A percentile compares a stretch with the other conserved stretches of the same genome.
These are phyloP conservation scores for Climacium dendroides DNA, from an alignment of 225 moss, liverwort and hornwort species.

Conservation along the genomic window DNA sequence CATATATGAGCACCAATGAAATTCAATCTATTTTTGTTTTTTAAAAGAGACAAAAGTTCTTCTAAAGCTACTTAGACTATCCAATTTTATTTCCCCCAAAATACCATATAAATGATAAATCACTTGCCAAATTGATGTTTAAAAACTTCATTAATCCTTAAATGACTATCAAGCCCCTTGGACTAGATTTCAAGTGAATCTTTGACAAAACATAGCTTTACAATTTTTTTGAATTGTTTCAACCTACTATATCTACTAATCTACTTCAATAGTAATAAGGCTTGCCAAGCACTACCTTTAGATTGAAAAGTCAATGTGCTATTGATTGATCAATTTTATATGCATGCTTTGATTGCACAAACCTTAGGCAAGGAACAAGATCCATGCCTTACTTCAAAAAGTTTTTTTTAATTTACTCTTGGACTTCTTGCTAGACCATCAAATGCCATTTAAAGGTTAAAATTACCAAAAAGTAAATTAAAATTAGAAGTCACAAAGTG, in stretches of 20 bases:
- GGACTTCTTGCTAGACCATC: accelerated
- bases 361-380: background rate
- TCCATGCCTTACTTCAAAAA: background rate
- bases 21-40: background rate
- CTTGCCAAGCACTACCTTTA: background rate
- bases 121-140: background rate
- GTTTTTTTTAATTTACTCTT: too few species aligned
- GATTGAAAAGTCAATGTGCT: accelerated
- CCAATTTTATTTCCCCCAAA: background rate
- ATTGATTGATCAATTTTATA: background rate
- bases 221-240: background rate
- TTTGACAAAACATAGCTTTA: background rate
- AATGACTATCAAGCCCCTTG: background rate
- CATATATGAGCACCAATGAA: background rate
- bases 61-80: background rate
- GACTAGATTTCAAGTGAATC: background rate
- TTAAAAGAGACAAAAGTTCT: background rate
- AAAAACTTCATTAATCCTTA: background rate
- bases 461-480: background rate
- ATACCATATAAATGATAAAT: background rate
- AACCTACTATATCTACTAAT: accelerated
- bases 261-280: background rate
- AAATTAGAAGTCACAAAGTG: background rate
- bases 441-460: background rate
- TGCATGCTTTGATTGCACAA: background rate